Percentiles rank a stretch among this genome's conserved stretches.
These are phyloP conservation scores for Phytophthora sojae DNA, from an alignment of 352 stramenopile species.

Conservation along the genomic window DNA sequence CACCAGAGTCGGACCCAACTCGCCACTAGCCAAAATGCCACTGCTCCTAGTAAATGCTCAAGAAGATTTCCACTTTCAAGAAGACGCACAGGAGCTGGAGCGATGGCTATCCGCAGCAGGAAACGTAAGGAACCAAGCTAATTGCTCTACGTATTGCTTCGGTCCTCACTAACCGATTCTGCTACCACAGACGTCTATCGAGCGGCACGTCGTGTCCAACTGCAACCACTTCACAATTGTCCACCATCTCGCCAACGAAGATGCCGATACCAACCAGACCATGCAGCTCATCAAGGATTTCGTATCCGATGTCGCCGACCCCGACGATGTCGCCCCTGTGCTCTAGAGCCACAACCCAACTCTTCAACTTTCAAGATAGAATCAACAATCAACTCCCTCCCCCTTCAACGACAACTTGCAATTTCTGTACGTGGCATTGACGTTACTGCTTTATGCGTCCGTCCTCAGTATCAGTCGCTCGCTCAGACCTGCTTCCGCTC, in stretches of 20 bases:
- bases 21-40: slow-evolving; percentile 59
- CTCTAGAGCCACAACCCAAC: slow-evolving; percentile 5
- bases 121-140: slow-evolving; percentile 46
- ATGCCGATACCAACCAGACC: slow-evolving; percentile 36
- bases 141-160: neutral
- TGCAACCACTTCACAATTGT: slow-evolving; percentile 86
- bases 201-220: slow-evolving; percentile 51
- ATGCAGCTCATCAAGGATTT: slow-evolving; percentile 65
- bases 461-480: neutral
- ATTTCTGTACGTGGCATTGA: slow-evolving; percentile 22
- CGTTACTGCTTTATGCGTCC: slow-evolving; percentile 16
- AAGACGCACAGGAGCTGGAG: slow-evolving; percentile 73
- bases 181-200: slow-evolving; percentile 37
- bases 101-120: slow-evolving; percentile 62
- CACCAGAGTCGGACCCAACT: slow-evolving; percentile 42
- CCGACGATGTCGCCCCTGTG: slow-evolving; percentile 3
- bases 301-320: slow-evolving; percentile 31
- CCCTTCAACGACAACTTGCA: slow-evolving; percentile 26
- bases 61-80: slow-evolving; percentile 85
- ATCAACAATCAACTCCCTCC: neutral
- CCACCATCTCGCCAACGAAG: slow-evolving; percentile 53
- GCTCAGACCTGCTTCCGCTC: slow-evolving; percentile 89
- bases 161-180: slow-evolving; percentile 6
- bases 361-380: slow-evolving; percentile 1
- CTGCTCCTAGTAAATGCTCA: slow-evolving; percentile 71